These are phyloP conservation scores for Dactylonectria macrodidyma DNA, from an alignment of 2,329 filamentous ascomycete genomes.

Conservation along the genomic window DNA sequence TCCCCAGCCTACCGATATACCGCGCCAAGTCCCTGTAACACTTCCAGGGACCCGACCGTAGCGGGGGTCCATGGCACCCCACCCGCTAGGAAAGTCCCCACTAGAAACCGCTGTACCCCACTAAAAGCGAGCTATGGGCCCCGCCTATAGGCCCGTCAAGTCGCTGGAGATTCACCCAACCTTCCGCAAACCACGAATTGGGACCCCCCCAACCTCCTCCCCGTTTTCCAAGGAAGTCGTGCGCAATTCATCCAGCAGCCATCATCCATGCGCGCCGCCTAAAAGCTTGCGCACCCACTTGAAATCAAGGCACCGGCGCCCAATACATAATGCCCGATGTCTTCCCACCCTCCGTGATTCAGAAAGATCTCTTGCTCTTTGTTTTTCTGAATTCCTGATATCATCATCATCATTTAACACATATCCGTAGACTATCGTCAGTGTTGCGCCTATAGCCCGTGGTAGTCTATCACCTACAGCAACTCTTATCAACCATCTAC, in stretches of 20 bases:
- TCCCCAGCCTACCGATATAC: slow-evolving; percentile 6
- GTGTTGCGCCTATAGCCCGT: not conserved
- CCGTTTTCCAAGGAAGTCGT: slow-evolving; percentile 10
- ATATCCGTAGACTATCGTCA: too few species aligned
- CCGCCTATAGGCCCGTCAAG: slow-evolving; percentile 9
- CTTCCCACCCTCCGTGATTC: slow-evolving; percentile 26
- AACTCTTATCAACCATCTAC: not conserved
- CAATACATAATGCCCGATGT: slow-evolving; percentile 27
- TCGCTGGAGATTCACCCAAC: slow-evolving; percentile 6
- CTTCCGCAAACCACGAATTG: slow-evolving; percentile 11
- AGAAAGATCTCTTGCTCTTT: not conserved
- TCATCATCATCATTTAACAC: slow-evolving; percentile 1
- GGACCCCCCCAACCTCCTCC: slow-evolving; percentile 16
- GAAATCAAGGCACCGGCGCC: not conserved
- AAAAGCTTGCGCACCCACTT: not conserved
- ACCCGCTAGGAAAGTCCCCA: not conserved
- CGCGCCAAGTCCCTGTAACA: not conserved
- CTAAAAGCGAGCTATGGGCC: not conserved
- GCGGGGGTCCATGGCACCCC: not conserved
- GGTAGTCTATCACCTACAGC: not conserved
- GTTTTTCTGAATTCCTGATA: not conserved
- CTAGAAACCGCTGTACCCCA: slow-evolving; percentile 8
- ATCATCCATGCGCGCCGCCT: slow-evolving; percentile 3
- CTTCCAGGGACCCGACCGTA: too few species aligned
- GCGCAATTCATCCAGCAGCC: slow-evolving; percentile 3